Percentiles rank a stretch among this genome's conserved stretches.
Conservation (phyloP, 768 basidiomycete species). For the Tubosaeta sp. region DNA sequence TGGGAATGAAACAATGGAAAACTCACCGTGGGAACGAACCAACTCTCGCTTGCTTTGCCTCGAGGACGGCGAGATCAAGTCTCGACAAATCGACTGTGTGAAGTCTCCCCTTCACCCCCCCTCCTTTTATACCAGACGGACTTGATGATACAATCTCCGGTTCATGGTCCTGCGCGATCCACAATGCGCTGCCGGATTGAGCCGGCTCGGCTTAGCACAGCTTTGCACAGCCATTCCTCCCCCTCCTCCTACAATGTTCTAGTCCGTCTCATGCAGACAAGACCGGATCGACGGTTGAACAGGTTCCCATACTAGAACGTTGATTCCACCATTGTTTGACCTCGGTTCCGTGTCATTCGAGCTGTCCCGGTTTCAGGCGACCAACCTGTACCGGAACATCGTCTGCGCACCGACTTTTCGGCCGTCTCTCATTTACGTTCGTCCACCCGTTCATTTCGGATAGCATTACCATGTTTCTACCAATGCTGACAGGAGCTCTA, state of each 20-base stretch:
- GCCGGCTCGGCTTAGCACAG: slow-evolving; percentile 17
- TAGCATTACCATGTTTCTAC: background rate
- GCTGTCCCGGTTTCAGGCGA: slow-evolving; percentile 3
- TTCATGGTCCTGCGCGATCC: slow-evolving; percentile 1
- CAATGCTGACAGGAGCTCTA: slow-evolving; percentile 8
- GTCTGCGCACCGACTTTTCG: background rate
- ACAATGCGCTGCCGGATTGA: slow-evolving; percentile 7
- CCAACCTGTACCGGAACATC: background rate
- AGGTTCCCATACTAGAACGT: background rate
- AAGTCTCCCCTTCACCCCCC: slow-evolving; percentile 4
- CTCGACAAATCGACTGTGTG: background rate
- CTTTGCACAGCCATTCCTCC: slow-evolving; percentile 3
- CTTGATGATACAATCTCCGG: slow-evolving; percentile 13
- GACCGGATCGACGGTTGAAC: slow-evolving; percentile 20
- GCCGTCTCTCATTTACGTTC: slow-evolving; percentile 17
- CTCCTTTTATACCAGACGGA: slow-evolving; percentile 19
- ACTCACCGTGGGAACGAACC: slow-evolving; percentile 28
- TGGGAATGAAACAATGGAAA: slow-evolving; percentile 29
- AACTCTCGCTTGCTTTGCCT: slow-evolving; percentile 30
- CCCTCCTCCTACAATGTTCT: background rate
- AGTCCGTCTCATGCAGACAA: background rate
- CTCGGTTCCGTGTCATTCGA: background rate
- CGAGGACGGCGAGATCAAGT: slow-evolving; percentile 27
- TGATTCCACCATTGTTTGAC: background rate
- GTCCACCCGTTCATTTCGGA: slow-evolving; percentile 7